phyloP scores from a whole-genome alignment of 306 rosid genomes.

The Quercus suber region DNA sequence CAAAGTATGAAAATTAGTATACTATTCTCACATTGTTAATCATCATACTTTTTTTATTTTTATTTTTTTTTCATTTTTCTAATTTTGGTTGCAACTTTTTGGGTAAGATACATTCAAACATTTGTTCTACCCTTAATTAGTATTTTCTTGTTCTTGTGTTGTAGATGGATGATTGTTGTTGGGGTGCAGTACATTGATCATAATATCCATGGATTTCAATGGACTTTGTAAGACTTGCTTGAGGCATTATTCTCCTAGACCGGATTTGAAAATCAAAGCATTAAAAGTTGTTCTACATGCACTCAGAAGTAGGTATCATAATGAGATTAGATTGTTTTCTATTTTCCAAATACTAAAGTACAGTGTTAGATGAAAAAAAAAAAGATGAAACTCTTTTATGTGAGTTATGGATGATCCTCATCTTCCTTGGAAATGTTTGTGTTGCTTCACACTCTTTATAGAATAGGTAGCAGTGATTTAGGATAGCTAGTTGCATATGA shows the following conservation, averaged over 20 bases:
- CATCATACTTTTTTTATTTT: neutral
- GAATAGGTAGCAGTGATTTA: neutral
- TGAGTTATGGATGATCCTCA: neutral
- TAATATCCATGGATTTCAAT: constrained; percentile 51
- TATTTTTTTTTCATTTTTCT: neutral
- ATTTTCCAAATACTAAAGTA: neutral
- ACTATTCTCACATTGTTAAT: neutral
- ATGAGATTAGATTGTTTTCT: neutral
- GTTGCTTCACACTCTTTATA: neutral
- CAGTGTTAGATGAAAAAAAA: neutral
- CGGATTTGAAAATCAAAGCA: constrained; percentile 4
- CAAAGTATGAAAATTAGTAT: neutral
- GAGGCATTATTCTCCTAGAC: constrained; percentile 13
- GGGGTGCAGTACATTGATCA: constrained; percentile 55
- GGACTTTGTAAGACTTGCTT: constrained; percentile 48
- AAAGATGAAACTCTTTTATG: neutral
- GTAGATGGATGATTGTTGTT: constrained; percentile 90
- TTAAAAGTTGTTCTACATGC: constrained; percentile 5
- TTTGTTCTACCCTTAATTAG: constrained; percentile 13
- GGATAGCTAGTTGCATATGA: neutral
- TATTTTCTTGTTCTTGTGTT: constrained; percentile 41
- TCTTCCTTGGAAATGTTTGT: neutral
- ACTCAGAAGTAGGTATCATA: neutral
- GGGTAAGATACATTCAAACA: neutral
- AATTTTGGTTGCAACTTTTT: constrained; percentile 7